These are phyloP conservation scores for Ricinus communis DNA, from an alignment of 345 rosid species.

Conservation along the genomic window DNA sequence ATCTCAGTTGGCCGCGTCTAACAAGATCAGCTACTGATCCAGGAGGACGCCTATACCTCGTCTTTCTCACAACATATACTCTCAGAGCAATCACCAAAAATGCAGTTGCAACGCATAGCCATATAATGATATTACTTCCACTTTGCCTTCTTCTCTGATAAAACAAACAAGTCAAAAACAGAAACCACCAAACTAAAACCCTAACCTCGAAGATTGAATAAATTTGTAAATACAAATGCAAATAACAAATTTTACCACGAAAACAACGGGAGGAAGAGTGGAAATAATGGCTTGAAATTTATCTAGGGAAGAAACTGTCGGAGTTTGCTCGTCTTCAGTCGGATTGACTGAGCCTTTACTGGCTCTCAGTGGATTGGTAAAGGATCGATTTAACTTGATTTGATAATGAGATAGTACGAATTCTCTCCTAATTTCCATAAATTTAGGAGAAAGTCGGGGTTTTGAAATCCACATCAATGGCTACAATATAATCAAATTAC, in stretches of 20 bases:
- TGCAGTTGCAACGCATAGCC: slow-evolving; percentile 54
- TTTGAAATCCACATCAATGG: slow-evolving; percentile 35
- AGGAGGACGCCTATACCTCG: slow-evolving; percentile 43
- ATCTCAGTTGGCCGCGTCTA: slow-evolving; percentile 92
- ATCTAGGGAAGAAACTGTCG: slow-evolving; percentile 12
- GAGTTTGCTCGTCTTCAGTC: slow-evolving; percentile 30
- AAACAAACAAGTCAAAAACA: slow-evolving; percentile 12
- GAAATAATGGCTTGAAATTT: slow-evolving; percentile 42
- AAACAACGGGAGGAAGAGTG: slow-evolving; percentile 57
- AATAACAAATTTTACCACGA: slow-evolving; percentile 40
- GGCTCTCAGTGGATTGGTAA: slow-evolving; percentile 29
- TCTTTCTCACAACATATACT: slow-evolving; percentile 43
- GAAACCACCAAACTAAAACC: too few species aligned
- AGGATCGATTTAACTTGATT: slow-evolving; percentile 1
- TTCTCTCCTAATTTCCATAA: slow-evolving; percentile 24
- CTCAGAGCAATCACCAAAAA: slow-evolving; percentile 50
- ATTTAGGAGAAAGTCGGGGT: slow-evolving; percentile 35
- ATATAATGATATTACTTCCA: slow-evolving; percentile 40
- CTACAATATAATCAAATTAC: slow-evolving; percentile 19
- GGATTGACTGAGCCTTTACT: slow-evolving; percentile 8
- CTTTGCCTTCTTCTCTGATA: slow-evolving; percentile 46
- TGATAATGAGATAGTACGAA: slow-evolving; percentile 23
- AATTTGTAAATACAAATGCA: background rate
- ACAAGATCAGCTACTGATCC: slow-evolving; percentile 96
- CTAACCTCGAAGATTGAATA: background rate